Evolutionary conservation across 371 early-diverging fungal genomes (phyloP), one percentile per base, ranked within the genome.

Genomic region (Blastocladiella emersonii): DNA sequence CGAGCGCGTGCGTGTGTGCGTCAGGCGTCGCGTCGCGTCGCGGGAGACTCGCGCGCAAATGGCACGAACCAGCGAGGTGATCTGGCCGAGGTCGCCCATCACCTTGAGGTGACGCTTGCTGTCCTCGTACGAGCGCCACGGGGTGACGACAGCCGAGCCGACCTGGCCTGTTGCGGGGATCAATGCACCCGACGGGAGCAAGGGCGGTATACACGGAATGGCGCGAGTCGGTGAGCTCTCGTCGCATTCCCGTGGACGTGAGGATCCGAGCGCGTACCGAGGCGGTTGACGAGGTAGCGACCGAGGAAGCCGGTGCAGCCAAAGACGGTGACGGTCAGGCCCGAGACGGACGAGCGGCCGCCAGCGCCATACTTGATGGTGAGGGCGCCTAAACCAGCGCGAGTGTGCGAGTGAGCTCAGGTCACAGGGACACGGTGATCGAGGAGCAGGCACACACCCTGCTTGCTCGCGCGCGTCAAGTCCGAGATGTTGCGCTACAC

Each of bases 241-340:
- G n/a, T n/a, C n/a, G n/a, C n/a, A n/a, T n/a, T n/a, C n/a, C n/a
- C n/a, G n/a, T n/a, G n/a, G n/a, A n/a, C n/a, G n/a, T n/a, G n/a
- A n/a, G n/a, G n/a, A n/a, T n/a, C n/a, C n/a, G n/a, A 32, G 3
- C 30, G 17, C 6, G 63, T 78, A 89, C 91, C 92, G 53, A 95
- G 83, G 67, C 87, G 86, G 72, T 86, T 85, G 51, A 95, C 91
- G 56, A 97, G 76, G 69, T 95, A 95, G 57, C 96, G 87, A 61
- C 95, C 96, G 36, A 95, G 79, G 76, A 94, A 95, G 56, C 98
- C 98, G 53, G 92, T 93, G 75, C 87, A 86, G 36, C 98, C 98
- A 74, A 95, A 93, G 23, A 95, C 96, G 32, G 98, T 97, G 44
- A 89, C 91, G 44, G 85, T 83, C 69, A 90, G 89, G 27, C 95